Conservation (phyloP, 1,139 yeast genomes). For the Yamadazyma triangularis region DNA sequence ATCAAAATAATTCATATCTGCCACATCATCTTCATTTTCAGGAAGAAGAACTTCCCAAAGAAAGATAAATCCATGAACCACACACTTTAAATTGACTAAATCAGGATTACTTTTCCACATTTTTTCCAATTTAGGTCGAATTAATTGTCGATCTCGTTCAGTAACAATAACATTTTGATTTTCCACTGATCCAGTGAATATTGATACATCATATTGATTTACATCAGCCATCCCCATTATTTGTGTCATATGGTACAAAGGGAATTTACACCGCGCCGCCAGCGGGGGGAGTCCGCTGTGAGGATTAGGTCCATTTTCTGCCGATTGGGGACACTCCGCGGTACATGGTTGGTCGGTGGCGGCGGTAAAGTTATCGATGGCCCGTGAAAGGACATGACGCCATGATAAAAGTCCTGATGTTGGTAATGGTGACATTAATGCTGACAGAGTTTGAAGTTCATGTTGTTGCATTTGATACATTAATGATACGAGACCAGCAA, state of each 20-base stretch:
- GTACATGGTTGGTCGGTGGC: conserved; percentile 10
- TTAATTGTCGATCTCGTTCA: too few species aligned
- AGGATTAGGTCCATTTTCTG: too few species aligned
- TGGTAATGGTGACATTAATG: too few species aligned
- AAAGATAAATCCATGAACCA: conserved; percentile 60
- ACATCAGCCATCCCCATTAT: conserved; percentile 58
- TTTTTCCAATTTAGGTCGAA: too few species aligned
- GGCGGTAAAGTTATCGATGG: conserved; percentile 43
- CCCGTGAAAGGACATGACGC: conserved; percentile 61
- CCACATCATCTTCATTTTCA: conserved; percentile 13
- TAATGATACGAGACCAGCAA: conserved; percentile 69
- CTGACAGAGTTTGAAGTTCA: conserved; percentile 60
- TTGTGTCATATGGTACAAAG: conserved; percentile 69
- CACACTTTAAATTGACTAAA: conserved; percentile 34
- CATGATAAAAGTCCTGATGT: too few species aligned
- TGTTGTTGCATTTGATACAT: conserved; percentile 76
- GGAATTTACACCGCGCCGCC: conserved; percentile 31
- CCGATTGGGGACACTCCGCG: too few species aligned
- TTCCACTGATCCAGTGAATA: conserved; percentile 78
- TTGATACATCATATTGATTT: conserved; percentile 73
- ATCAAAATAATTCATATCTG: conserved; percentile 36
- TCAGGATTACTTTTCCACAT: conserved; percentile 36
- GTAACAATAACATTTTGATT: conserved; percentile 77
- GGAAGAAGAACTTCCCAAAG: conserved; percentile 54
- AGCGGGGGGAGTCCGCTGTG: too few species aligned